Conservation (phyloP, 108 stramenopile species). For the Nitzschia putrida region DNA sequence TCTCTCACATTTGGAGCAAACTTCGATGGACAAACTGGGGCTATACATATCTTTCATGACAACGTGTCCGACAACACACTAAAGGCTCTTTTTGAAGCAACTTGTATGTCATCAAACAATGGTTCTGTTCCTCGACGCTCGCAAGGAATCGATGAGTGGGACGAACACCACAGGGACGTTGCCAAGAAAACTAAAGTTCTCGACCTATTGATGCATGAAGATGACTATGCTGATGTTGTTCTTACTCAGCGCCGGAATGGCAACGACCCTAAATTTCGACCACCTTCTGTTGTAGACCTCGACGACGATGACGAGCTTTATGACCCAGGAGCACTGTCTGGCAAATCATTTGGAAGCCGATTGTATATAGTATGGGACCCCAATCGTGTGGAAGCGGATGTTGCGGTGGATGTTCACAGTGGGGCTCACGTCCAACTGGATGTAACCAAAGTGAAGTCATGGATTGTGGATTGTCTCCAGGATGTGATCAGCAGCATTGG, state of each 20-base stretch:
- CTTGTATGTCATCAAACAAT: slow-evolving; percentile 33
- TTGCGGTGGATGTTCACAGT: slow-evolving; percentile 61
- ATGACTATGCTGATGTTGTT: slow-evolving; percentile 47
- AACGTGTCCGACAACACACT: slow-evolving; percentile 72
- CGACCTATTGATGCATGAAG: slow-evolving; percentile 27
- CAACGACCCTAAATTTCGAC: not conserved
- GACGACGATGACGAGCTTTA: slow-evolving; percentile 26
- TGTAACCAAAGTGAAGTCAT: slow-evolving; percentile 35
- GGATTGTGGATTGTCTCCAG: slow-evolving; percentile 56
- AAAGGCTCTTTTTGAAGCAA: slow-evolving; percentile 55
- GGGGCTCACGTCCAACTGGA: slow-evolving; percentile 51
- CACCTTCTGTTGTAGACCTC: slow-evolving; percentile 24
- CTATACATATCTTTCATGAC: slow-evolving; percentile 69
- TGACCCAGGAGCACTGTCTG: slow-evolving; percentile 22
- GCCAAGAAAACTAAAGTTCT: slow-evolving; percentile 24
- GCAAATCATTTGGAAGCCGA: slow-evolving; percentile 53
- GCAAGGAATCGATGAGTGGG: slow-evolving; percentile 21
- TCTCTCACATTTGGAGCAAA: slow-evolving; percentile 48
- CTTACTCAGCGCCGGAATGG: slow-evolving; percentile 10
- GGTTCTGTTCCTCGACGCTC: slow-evolving; percentile 4
- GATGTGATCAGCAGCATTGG: slow-evolving; percentile 67
- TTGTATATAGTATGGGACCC: slow-evolving; percentile 79
- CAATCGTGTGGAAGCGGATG: slow-evolving; percentile 30
- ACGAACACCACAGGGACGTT: slow-evolving; percentile 26
- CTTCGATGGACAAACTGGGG: slow-evolving; percentile 74